Percentiles rank a stretch among this genome's conserved stretches.
Evolutionary conservation across 2,329 filamentous ascomycete genomes (phyloP).

Genomic region (Exophiala spinifera): DNA sequence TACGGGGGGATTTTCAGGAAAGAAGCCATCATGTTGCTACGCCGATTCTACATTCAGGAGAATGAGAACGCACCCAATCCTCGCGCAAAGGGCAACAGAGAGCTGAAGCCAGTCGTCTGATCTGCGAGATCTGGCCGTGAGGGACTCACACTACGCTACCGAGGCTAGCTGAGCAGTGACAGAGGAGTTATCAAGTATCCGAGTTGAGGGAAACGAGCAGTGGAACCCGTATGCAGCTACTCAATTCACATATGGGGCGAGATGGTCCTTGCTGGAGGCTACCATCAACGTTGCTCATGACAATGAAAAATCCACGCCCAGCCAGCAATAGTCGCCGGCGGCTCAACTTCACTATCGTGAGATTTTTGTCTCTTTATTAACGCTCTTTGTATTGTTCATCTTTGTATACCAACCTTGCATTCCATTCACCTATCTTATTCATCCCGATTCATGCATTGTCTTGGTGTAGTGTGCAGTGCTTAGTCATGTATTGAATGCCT

Average conservation of each 20-base stretch:
- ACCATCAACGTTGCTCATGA: too few species aligned
- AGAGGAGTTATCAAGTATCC: too few species aligned
- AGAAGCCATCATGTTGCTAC: slow-evolving; percentile 86
- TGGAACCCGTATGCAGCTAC: not conserved
- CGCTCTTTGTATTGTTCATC: not conserved
- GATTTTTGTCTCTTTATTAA: not conserved
- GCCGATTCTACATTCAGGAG: slow-evolving; percentile 96
- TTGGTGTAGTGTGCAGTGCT: not conserved
- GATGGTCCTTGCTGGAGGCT: too few species aligned
- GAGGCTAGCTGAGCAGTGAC: too few species aligned
- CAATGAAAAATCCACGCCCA: too few species aligned
- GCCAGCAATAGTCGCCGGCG: too few species aligned
- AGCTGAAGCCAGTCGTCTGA: slow-evolving; percentile 53
- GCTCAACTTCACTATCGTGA: not conserved
- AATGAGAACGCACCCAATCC: slow-evolving; percentile 77
- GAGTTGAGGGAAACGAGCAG: not conserved
- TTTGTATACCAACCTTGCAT: not conserved
- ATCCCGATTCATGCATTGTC: too few species aligned
- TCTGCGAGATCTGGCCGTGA: not conserved
- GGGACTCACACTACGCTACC: too few species aligned
- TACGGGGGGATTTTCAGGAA: slow-evolving; percentile 85
- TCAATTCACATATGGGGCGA: not conserved
- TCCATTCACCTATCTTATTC: too few species aligned
- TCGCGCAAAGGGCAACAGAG: slow-evolving; percentile 61
- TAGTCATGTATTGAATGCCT: not conserved